phyloP scores from a whole-genome alignment of 192 early-diverging fungal genomes.

The Spizellomyces punctatus region DNA sequence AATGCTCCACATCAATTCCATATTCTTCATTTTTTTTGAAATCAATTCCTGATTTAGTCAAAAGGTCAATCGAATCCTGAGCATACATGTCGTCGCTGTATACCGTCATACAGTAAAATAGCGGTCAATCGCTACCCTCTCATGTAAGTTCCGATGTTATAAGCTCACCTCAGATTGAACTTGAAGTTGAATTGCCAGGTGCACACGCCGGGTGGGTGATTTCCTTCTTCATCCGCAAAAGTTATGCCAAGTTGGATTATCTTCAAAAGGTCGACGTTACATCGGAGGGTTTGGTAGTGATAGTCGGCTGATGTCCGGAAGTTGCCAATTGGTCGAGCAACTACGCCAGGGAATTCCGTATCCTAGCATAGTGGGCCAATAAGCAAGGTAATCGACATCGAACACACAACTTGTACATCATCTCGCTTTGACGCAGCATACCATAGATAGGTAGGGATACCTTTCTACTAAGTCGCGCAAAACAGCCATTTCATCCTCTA shows the following conservation, averaged over 20 bases:
- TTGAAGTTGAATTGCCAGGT: conserved; percentile 99
- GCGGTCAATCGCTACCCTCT: background rate
- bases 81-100: conserved; percentile 95
- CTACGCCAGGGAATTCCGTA: conserved; percentile 99
- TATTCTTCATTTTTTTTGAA: conserved; percentile 95
- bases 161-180: conserved; percentile 79
- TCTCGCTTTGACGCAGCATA: conserved; percentile 31
- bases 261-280: conserved; percentile 96
- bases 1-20: conserved; percentile 93
- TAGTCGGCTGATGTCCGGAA: conserved; percentile 96
- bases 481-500: conserved; percentile 89
- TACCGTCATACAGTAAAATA: conserved; percentile 9
- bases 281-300: conserved; percentile 96
- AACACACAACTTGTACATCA: background rate
- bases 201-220: conserved; percentile 79
- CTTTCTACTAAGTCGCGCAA: conserved; percentile 85
- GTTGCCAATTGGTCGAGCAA: conserved; percentile 96
- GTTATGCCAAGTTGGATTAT: conserved; percentile 91
- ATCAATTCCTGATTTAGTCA: conserved; percentile 97
- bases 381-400: background rate
- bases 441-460: conserved; percentile 97
- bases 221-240: conserved; percentile 85
- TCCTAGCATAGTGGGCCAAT: conserved; percentile 56
- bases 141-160: background rate
- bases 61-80: conserved; percentile 96